Percentiles rank a stretch among this genome's conserved stretches.
Evolutionary conservation across 768 basidiomycete species (phyloP).

Genomic region (Hypholoma fasciculare): DNA sequence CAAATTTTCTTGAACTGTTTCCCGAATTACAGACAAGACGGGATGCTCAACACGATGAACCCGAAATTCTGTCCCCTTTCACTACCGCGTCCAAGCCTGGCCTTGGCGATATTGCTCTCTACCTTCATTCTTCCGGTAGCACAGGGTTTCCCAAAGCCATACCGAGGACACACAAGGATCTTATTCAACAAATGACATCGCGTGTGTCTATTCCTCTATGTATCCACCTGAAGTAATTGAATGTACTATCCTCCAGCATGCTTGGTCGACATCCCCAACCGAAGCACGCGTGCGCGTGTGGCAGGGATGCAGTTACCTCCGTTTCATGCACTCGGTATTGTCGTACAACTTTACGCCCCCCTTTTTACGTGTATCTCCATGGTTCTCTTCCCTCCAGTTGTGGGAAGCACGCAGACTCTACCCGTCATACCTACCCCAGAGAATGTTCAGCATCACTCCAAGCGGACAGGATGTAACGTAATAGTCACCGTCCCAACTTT

Average conservation of each 20-base stretch:
- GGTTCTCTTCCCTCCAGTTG: conserved; percentile 27
- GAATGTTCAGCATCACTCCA: conserved; percentile 29
- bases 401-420: conserved; percentile 8
- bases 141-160: conserved; percentile 47
- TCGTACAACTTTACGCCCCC: conserved; percentile 23
- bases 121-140: conserved; percentile 51
- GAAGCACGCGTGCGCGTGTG: neutral
- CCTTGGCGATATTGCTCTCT: conserved; percentile 28
- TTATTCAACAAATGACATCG: conserved; percentile 30
- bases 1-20: conserved; percentile 30
- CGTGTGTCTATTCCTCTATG: conserved; percentile 28
- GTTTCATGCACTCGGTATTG: conserved; percentile 31
- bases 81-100: conserved; percentile 18
- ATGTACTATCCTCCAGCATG: conserved; percentile 22
- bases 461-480: conserved; percentile 21
- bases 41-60: conserved; percentile 5
- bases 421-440: conserved; percentile 29
- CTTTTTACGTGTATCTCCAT: conserved; percentile 19
- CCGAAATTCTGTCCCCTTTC: conserved; percentile 14
- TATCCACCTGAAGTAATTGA: conserved; percentile 32
- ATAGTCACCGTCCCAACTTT: conserved; percentile 36
- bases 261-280: neutral
- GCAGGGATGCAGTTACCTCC: conserved; percentile 29
- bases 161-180: conserved; percentile 27
- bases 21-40: conserved; percentile 28